These are phyloP conservation scores for Aspergillus candidus DNA, from an alignment of 2,329 filamentous ascomycete genomes.

Conservation along the genomic window DNA sequence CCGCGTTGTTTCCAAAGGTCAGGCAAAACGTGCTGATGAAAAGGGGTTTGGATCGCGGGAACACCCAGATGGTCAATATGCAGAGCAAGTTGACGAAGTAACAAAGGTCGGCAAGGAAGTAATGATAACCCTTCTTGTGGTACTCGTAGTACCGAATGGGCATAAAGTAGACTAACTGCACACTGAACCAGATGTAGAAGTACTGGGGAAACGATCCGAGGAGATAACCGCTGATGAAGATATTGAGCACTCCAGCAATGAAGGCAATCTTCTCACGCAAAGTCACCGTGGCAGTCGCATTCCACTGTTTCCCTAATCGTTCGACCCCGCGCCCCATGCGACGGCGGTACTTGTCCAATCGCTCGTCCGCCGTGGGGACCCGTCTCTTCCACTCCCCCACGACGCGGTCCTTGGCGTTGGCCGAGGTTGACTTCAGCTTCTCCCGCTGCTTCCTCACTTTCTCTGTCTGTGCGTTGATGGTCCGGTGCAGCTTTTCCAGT, in stretches of 20 bases:
- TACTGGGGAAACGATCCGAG: slow-evolving; percentile 78
- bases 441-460: slow-evolving; percentile 79
- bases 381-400: slow-evolving; percentile 88
- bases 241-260: slow-evolving; percentile 92
- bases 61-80: slow-evolving; percentile 78
- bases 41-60: slow-evolving; percentile 81
- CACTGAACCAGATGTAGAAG: slow-evolving; percentile 91
- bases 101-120: slow-evolving; percentile 94
- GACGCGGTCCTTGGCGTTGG: slow-evolving; percentile 78
- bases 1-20: slow-evolving; percentile 91
- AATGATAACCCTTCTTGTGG: slow-evolving; percentile 85
- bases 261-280: slow-evolving; percentile 91
- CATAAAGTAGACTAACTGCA: slow-evolving; percentile 89
- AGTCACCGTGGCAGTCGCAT: slow-evolving; percentile 81
- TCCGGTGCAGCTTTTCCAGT: slow-evolving; percentile 82
- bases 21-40: slow-evolving; percentile 91
- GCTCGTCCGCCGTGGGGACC: slow-evolving; percentile 81
- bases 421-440: slow-evolving; percentile 67
- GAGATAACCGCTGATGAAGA: slow-evolving; percentile 92
- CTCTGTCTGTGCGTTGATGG: slow-evolving; percentile 73
- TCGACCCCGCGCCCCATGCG: slow-evolving; percentile 88
- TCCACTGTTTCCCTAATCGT: slow-evolving; percentile 77
- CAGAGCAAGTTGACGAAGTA: slow-evolving; percentile 94
- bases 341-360: slow-evolving; percentile 81
- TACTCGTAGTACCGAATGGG: slow-evolving; percentile 91